These are phyloP conservation scores for Lathyrus aphaca DNA, from an alignment of 306 rosid genomes.

Conservation along the genomic window DNA sequence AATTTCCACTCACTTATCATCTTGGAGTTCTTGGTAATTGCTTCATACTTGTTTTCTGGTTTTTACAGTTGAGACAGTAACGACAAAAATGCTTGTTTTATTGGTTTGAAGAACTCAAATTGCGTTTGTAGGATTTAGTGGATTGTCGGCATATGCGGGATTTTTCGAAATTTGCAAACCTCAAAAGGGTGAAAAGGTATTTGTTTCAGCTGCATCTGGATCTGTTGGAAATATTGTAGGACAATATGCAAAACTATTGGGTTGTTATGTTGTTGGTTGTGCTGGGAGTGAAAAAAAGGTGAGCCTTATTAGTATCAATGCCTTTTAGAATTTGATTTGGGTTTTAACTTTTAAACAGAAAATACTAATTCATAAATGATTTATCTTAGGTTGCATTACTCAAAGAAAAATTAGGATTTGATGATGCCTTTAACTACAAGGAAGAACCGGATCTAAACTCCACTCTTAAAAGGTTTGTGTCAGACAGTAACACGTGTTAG, in stretches of 20 bases:
- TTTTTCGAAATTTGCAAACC: conserved; percentile 63
- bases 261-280: conserved; percentile 86
- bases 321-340: not conserved
- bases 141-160: conserved; percentile 76
- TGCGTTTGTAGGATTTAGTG: conserved; percentile 53
- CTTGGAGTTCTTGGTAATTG: conserved; percentile 64
- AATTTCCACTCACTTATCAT: conserved; percentile 63
- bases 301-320: not conserved
- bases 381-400: conserved; percentile 57
- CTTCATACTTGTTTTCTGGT: not conserved
- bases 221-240: conserved; percentile 74
- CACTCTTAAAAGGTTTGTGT: conserved; percentile 58
- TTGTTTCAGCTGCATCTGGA: conserved; percentile 78
- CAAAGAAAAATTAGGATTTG: conserved; percentile 68
- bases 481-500: not conserved
- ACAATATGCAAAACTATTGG: conserved; percentile 68
- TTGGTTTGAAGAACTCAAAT: too few species aligned
- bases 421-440: conserved; percentile 85
- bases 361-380: not conserved
- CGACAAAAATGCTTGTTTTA: not conserved
- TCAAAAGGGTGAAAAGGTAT: conserved; percentile 68
- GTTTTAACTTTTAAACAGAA: not conserved
- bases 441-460: conserved; percentile 65
- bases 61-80: not conserved
- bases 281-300: conserved; percentile 77